Base-by-base conservation (phyloP, 139 green algal genomes). In the Spirogloea muscicola region DNA sequence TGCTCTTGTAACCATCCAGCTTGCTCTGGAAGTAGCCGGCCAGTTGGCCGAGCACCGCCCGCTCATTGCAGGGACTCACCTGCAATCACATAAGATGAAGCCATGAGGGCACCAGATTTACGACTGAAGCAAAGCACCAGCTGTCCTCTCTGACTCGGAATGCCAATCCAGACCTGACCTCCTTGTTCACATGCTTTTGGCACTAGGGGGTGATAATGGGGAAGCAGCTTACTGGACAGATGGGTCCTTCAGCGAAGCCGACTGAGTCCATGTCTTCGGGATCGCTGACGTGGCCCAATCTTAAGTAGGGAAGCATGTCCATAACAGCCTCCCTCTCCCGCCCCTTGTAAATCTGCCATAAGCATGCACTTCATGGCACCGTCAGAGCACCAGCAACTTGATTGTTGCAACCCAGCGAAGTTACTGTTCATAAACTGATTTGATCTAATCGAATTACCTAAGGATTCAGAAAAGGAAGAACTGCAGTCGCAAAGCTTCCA, bases 271-370 rank as follows among this genome's bases (percentile, higher is more conserved):
- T 51, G 41, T 90, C 81, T 51, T 87, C 80, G 10, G 62, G 44
- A 27, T 44, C 88, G 42, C 37, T 85, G 18, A 88, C 86, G 59
- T 87, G 75, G 2, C 86, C 89, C 21, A 96, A 76, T 3, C 88
- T 80, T 77, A 96, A 61, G 81, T 90, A 94, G 7, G 90, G 86
- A 65, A 96, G 72, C 79, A 96, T 82, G 27, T 80, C 60, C 31
- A 58, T 18, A 9, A 82, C 49, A 0, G 68, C 68, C 29, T 73
- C 67, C 31, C 43, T 48, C 49, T 82, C 75, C 43, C 70, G 62
- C 16, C 68, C 68, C 57, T 40, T 62, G 68, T 80, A 67, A 27
- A 82, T 25, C 75, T 82, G 60, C 18, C 33, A 27, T 10, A 10
- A 67, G 34, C 25, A 48, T 1, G 58, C n/a, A 66, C n/a, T n/a